phyloP scores from a whole-genome alignment of 208 protist species.

The Willaertia magna region DNA sequence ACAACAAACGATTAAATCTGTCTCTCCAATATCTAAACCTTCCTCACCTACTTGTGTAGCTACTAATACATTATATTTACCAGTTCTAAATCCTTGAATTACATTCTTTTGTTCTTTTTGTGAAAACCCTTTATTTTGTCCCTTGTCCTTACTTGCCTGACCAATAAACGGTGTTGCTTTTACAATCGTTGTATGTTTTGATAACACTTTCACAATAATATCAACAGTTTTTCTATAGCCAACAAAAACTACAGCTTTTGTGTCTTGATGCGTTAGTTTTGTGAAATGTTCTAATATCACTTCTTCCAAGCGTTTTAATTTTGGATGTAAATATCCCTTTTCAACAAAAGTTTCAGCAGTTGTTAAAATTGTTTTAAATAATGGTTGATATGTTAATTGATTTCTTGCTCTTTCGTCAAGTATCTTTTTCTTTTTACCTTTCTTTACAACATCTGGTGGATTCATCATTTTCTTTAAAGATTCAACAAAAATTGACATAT shows the following conservation, averaged over 20 bases:
- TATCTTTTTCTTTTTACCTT: neutral
- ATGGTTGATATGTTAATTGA: neutral
- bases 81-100: slow-evolving; percentile 27
- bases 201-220: slow-evolving; percentile 25
- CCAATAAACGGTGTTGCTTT: slow-evolving; percentile 19
- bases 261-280: slow-evolving; percentile 20
- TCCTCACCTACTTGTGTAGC: slow-evolving; percentile 60
- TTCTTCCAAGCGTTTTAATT: slow-evolving; percentile 32
- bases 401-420: neutral
- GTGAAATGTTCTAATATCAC: slow-evolving; percentile 34
- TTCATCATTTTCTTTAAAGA: neutral
- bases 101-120: slow-evolving; percentile 18
- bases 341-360: neutral
- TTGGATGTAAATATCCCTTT: slow-evolving; percentile 28
- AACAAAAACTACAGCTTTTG: slow-evolving; percentile 29
- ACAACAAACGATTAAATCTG: slow-evolving; percentile 60
- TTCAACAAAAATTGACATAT: neutral
- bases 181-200: neutral
- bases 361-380: neutral
- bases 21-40: slow-evolving; percentile 51
- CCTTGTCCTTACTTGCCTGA: neutral
- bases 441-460: neutral
- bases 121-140: neutral
- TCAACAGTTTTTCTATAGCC: slow-evolving; percentile 18
- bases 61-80: slow-evolving; percentile 46